These are phyloP conservation scores for Ananas comosus DNA, from an alignment of 176 grass and related monocot species.

Conservation along the genomic window DNA sequence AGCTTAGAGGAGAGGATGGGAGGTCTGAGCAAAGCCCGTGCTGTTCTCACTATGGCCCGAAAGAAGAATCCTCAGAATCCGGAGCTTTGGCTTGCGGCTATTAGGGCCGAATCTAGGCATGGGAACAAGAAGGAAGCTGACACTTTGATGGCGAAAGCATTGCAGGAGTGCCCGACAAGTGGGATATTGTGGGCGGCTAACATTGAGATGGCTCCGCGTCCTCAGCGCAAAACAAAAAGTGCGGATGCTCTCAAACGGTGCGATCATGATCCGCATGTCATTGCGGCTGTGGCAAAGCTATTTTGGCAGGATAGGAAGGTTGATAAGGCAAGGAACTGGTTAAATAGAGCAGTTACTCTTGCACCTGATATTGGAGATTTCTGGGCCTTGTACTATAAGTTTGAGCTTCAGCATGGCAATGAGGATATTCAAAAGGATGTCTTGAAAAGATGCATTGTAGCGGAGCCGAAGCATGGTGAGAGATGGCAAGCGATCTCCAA, in stretches of 20 bases:
- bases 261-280: conserved; percentile 72
- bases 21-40: conserved; percentile 81
- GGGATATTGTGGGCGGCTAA: conserved; percentile 78
- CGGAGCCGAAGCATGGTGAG: conserved; percentile 82
- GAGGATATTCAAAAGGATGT: conserved; percentile 69
- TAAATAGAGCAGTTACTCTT: conserved; percentile 80
- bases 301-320: conserved; percentile 90
- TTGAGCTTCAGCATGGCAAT: conserved; percentile 79
- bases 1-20: conserved; percentile 70
- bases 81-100: conserved; percentile 88
- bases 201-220: conserved; percentile 79
- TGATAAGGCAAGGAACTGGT: conserved; percentile 78
- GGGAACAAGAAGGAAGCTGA: conserved; percentile 84
- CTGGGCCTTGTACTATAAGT: conserved; percentile 78
- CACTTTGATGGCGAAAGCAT: conserved; percentile 68
- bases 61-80: conserved; percentile 81
- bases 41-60: conserved; percentile 76
- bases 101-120: conserved; percentile 63
- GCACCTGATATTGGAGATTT: conserved; percentile 77
- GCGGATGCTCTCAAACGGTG: conserved; percentile 72
- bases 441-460: conserved; percentile 57
- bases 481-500: conserved; percentile 81
- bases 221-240: conserved; percentile 66
- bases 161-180: conserved; percentile 85
- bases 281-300: conserved; percentile 73